Evolutionary conservation across 495 filamentous ascomycete genomes (phyloP), one percentile per base, ranked within the genome.

Genomic region (Penicillium odoratum): DNA sequence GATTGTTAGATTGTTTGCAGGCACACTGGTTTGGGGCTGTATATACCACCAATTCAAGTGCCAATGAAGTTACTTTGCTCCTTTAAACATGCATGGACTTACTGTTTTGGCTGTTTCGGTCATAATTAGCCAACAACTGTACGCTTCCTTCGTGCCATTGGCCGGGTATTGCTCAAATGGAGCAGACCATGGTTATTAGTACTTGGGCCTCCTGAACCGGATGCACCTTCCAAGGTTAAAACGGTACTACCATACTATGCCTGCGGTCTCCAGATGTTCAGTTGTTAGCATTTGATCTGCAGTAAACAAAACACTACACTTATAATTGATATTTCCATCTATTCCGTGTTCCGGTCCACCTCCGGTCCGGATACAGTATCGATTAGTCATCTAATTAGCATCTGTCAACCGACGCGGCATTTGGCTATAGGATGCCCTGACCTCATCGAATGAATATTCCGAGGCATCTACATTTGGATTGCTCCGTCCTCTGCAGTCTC

Each of bases 1-100:
- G 65, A 61, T 65, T 57, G 60, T 61, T 72, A 66, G 66, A 71
- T 60, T 57, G 60, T 62, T 69, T 51, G 54, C 52, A 60, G 57
- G 57, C 64, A 67, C 48, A 52, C 53, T 63, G 69, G 61, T 69
- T 69, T 69, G 63, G 71, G 61, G 74, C 71, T 79, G 76, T 79
- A 79, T 69, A 79, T 78, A 79, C 71, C 55, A 64, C 65, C 64
- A 64, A 65, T 64, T 65, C 66, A 61, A 71, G 70, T 66, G 61
- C 66, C 72, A 74, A 74, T 72, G 57, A 56, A 40, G 16, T 38
- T 21, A 25, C 36, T 46, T 30, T 47, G 26, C 10, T 40, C 34
- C 10, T 47, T 3, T 40, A 5, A 40, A 40, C 15, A 40, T 21
- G 21, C 21, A 21, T 2, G 21, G 21, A 21, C 7, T n/a, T 11